Percentiles rank a stretch among this genome's conserved stretches.
phyloP scores from a whole-genome alignment of 2,329 filamentous ascomycete genomes.

The Colletotrichum gloeosporioides region DNA sequence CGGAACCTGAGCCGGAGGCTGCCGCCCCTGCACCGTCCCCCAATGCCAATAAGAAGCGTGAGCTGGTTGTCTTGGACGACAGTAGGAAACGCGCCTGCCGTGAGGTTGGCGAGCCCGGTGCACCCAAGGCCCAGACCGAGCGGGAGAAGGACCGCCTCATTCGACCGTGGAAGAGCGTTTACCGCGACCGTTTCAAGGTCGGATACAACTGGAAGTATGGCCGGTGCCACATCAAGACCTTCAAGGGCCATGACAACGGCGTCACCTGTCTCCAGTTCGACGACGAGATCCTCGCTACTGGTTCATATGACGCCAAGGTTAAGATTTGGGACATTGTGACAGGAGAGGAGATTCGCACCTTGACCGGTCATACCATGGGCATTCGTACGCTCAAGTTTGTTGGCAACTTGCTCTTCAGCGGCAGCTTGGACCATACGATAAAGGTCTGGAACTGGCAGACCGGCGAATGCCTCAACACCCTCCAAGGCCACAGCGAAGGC shows the following conservation, averaged over 20 bases:
- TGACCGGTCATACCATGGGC: constrained; percentile 81
- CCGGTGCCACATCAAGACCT: constrained; percentile 81
- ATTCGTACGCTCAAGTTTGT: constrained; percentile 94
- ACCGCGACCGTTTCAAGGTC: constrained; percentile 93
- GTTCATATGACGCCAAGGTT: constrained; percentile 92
- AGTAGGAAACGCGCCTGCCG: constrained; percentile 40
- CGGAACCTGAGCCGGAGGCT: constrained; percentile 27
- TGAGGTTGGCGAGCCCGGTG: constrained; percentile 10
- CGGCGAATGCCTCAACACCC: constrained; percentile 82
- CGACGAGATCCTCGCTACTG: constrained; percentile 89
- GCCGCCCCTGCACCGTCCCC: constrained; percentile 17
- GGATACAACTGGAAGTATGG: constrained; percentile 98
- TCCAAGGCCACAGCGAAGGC: constrained; percentile 79
- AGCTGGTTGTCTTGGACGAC: constrained; percentile 31
- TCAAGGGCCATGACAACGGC: constrained; percentile 87
- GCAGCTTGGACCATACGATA: constrained; percentile 84
- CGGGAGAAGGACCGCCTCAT: constrained; percentile 52
- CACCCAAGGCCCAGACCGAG: constrained; percentile 28
- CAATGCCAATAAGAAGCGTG: constrained; percentile 38
- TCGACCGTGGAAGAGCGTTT: constrained; percentile 95
- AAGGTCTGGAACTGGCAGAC: constrained; percentile 98
- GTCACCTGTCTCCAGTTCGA: constrained; percentile 65
- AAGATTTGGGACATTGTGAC: constrained; percentile 97
- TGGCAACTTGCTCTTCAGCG: constrained; percentile 88
- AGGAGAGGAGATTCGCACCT: constrained; percentile 82